Conservation (phyloP, 1,284 basidiomycete genomes). For the Leccinum pachyderme region DNA sequence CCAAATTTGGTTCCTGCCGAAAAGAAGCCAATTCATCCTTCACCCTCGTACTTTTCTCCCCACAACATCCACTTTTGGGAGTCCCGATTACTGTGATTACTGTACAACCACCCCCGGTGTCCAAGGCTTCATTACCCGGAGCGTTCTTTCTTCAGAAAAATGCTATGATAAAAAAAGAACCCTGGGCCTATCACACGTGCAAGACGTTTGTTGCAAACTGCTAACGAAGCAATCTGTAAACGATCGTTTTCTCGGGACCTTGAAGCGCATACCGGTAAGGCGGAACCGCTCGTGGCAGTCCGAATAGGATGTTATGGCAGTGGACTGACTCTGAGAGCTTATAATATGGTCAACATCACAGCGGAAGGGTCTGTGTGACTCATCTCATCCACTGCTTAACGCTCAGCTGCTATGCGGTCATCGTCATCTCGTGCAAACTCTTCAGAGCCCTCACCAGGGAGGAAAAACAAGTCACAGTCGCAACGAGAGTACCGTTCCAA, state of each 20-base stretch:
- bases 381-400: neutral
- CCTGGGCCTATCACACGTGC: neutral
- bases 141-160: neutral
- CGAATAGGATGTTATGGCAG: neutral
- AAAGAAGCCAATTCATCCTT: neutral
- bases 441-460: conserved; percentile 8
- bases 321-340: conserved; percentile 4
- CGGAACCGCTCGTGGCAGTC: neutral
- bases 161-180: conserved; percentile 2
- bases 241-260: neutral
- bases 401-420: conserved; percentile 7
- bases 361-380: conserved; percentile 1
- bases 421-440: conserved; percentile 6
- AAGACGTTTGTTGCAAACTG: neutral
- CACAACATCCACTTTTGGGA: neutral
- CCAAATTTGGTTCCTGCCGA: conserved; percentile 4
- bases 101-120: conserved; percentile 6
- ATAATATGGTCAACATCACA: conserved; percentile 11
- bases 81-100: neutral
- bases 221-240: neutral
- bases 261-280: neutral
- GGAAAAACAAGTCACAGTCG: conserved; percentile 27
- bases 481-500: conserved; percentile 33
- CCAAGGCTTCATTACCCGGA: neutral
- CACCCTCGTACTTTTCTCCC: neutral